These are phyloP conservation scores for Ophiostoma quercus DNA, from an alignment of 2,329 filamentous ascomycete species.

Conservation along the genomic window DNA sequence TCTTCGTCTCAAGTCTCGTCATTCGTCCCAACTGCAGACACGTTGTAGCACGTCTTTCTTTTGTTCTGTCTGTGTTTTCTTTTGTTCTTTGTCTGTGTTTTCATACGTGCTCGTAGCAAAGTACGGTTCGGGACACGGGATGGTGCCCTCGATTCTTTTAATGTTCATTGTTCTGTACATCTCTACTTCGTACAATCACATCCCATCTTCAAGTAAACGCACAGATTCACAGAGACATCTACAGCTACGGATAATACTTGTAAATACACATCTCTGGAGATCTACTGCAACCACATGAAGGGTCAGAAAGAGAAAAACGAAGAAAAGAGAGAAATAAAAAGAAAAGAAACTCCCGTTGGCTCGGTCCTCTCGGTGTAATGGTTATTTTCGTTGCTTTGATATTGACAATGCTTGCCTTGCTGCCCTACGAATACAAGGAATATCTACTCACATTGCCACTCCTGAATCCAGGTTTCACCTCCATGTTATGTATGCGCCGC, in stretches of 20 bases:
- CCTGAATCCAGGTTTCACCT: slow-evolving; percentile 1
- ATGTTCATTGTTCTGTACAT: too few species aligned
- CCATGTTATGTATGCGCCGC: not conserved
- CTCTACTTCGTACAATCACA: not conserved
- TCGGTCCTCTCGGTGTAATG: not conserved
- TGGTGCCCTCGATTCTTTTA: not conserved
- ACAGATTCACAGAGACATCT: not conserved
- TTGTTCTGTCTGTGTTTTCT: not conserved
- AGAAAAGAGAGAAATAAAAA: not conserved
- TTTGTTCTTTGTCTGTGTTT: not conserved
- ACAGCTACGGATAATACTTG: not conserved
- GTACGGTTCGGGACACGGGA: slow-evolving; percentile 9
- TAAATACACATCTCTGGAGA: not conserved
- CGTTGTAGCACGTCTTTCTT: not conserved
- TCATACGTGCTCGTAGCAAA: not conserved
- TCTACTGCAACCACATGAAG: not conserved
- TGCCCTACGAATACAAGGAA: not conserved
- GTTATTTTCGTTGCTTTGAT: too few species aligned
- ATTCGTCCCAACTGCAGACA: not conserved
- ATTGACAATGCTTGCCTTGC: too few species aligned
- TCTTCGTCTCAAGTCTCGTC: not conserved
- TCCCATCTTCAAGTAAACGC: not conserved
- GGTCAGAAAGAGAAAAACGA: not conserved
- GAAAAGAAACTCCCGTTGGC: not conserved
- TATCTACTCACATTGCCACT: not conserved